Evolutionary conservation across 768 basidiomycete species (phyloP).

Genomic region (Krasilnikovozyma curviuscula): DNA sequence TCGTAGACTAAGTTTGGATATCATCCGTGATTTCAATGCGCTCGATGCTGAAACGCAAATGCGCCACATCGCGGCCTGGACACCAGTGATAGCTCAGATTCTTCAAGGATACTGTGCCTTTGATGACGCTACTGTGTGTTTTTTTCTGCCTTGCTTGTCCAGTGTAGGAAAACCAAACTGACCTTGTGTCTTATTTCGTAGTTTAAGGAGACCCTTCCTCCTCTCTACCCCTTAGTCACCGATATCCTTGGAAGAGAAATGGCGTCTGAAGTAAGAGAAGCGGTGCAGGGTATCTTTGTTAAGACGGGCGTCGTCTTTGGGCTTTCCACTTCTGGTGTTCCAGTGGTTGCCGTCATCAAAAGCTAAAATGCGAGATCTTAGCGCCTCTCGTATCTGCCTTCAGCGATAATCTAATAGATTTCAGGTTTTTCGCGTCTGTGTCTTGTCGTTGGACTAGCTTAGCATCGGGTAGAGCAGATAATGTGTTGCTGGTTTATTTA

Average conservation of each 20-base stretch:
- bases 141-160: neutral
- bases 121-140: slow-evolving; percentile 73
- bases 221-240: slow-evolving; percentile 74
- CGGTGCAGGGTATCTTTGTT: slow-evolving; percentile 57
- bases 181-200: slow-evolving; percentile 23
- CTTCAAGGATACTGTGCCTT: slow-evolving; percentile 73
- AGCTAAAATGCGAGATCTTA: too few relatives aligned
- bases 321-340: too few relatives aligned
- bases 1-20: slow-evolving; percentile 59
- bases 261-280: slow-evolving; percentile 59
- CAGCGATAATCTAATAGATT: too few relatives aligned
- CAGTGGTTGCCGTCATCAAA: too few relatives aligned
- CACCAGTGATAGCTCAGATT: slow-evolving; percentile 93
- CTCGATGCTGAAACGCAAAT: slow-evolving; percentile 74
- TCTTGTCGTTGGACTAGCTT: too few relatives aligned
- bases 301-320: slow-evolving; percentile 38
- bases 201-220: slow-evolving; percentile 74
- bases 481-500: too few relatives aligned
- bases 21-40: slow-evolving; percentile 76
- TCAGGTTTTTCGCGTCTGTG: too few relatives aligned
- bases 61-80: slow-evolving; percentile 93
- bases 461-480: too few relatives aligned
- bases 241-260: slow-evolving; percentile 69
- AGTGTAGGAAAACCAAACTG: too few relatives aligned
- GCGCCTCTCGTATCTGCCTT: too few relatives aligned